Conservation (phyloP, 768 basidiomycete genomes). For the Asterophora parasitica region DNA sequence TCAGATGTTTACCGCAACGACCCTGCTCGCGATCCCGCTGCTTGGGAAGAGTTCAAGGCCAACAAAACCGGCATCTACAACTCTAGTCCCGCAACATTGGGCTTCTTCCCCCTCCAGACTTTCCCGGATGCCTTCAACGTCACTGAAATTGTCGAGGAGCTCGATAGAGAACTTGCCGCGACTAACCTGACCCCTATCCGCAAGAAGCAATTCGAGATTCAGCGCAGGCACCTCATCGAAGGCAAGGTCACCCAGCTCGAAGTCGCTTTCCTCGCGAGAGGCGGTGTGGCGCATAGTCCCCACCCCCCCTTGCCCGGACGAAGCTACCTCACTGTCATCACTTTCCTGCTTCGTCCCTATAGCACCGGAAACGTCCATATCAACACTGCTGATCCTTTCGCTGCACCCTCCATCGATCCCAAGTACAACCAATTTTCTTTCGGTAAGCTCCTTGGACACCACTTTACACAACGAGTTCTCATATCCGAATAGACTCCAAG, state of each 20-base stretch:
- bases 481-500: slow-evolving; percentile 7
- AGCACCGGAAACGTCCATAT: slow-evolving; percentile 17
- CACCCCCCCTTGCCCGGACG: slow-evolving; percentile 10
- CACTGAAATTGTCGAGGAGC: slow-evolving; percentile 7
- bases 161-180: slow-evolving; percentile 10
- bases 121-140: slow-evolving; percentile 14
- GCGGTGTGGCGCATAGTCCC: slow-evolving; percentile 9
- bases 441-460: background rate
- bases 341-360: slow-evolving; percentile 14
- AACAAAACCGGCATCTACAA: slow-evolving; percentile 12
- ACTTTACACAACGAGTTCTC: background rate
- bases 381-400: slow-evolving; percentile 17
- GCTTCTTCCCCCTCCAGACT: slow-evolving; percentile 14
- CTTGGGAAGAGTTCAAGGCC: slow-evolving; percentile 9
- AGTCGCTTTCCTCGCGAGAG: slow-evolving; percentile 7
- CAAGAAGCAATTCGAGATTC: slow-evolving; percentile 14
- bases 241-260: slow-evolving; percentile 13
- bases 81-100: slow-evolving; percentile 8
- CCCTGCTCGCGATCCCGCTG: slow-evolving; percentile 7
- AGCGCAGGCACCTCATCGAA: slow-evolving; percentile 12
- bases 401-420: slow-evolving; percentile 15
- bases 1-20: slow-evolving; percentile 15
- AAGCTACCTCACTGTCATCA: slow-evolving; percentile 15
- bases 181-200: slow-evolving; percentile 10
- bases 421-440: slow-evolving; percentile 15